phyloP scores from a whole-genome alignment of 139 green algal genomes.

The Volvox africanus region DNA sequence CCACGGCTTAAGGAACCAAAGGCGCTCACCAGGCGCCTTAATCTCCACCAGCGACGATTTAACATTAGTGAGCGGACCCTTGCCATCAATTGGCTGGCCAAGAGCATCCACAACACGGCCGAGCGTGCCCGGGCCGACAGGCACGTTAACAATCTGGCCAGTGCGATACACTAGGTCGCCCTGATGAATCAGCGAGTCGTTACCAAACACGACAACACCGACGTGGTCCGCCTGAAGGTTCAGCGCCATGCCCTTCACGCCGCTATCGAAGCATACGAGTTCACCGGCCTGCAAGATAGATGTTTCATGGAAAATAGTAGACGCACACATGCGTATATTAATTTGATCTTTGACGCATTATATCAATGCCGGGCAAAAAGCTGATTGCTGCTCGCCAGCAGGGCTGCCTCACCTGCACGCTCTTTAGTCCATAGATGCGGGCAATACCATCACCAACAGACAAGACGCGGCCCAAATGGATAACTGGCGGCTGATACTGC shows the following conservation, averaged over 20 bases:
- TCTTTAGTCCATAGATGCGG: conserved; percentile 90
- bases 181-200: conserved; percentile 83
- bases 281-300: conserved; percentile 77
- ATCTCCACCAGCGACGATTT: conserved; percentile 79
- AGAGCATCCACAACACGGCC: conserved; percentile 91
- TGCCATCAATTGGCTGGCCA: conserved; percentile 90
- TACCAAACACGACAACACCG: conserved; percentile 92
- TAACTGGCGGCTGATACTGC: conserved; percentile 75
- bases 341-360: background rate
- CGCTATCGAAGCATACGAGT: conserved; percentile 91
- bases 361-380: background rate
- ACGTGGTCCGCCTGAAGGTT: conserved; percentile 95
- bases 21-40: conserved; percentile 78
- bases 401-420: conserved; percentile 69
- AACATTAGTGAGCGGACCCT: conserved; percentile 81
- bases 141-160: conserved; percentile 92
- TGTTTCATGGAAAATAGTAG: background rate
- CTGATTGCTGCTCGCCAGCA: background rate
- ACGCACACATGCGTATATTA: background rate
- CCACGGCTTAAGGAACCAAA: too few species aligned
- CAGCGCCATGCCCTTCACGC: conserved; percentile 91
- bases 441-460: conserved; percentile 95
- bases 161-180: conserved; percentile 92
- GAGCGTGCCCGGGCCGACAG: conserved; percentile 85
- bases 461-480: conserved; percentile 87